Conservation (phyloP, 495 filamentous ascomycete species). For the Sordaria brevicollis region DNA sequence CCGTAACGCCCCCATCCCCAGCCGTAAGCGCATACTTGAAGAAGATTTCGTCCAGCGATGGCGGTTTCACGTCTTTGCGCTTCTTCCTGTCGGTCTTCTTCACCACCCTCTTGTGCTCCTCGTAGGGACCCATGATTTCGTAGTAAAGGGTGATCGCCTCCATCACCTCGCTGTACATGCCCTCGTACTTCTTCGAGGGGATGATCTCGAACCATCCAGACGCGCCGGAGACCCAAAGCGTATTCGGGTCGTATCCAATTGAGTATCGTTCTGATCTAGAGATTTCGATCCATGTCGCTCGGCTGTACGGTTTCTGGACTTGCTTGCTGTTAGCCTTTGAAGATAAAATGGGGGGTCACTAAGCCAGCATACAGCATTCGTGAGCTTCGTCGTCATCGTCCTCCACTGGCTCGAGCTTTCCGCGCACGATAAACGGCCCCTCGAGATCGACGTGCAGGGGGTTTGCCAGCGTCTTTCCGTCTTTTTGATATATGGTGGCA, state of each 20-base stretch:
- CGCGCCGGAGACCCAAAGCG: slow-evolving; percentile 65
- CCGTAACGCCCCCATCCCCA: slow-evolving; percentile 28
- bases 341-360: not conserved
- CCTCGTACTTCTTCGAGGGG: slow-evolving; percentile 49
- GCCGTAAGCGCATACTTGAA: slow-evolving; percentile 30
- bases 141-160: slow-evolving; percentile 64
- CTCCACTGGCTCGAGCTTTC: slow-evolving; percentile 26
- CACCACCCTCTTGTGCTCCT: slow-evolving; percentile 13
- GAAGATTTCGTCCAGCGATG: slow-evolving; percentile 23
- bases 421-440: slow-evolving; percentile 35
- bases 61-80: slow-evolving; percentile 6
- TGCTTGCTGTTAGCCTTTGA: slow-evolving; percentile 17
- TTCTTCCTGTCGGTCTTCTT: slow-evolving; percentile 20
- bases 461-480: slow-evolving; percentile 31
- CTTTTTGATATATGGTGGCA: slow-evolving; percentile 32
- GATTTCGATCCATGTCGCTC: slow-evolving; percentile 50
- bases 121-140: slow-evolving; percentile 38
- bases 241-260: slow-evolving; percentile 54
- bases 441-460: slow-evolving; percentile 29
- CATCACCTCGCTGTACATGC: slow-evolving; percentile 53
- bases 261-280: slow-evolving; percentile 54
- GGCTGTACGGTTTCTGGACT: slow-evolving; percentile 38
- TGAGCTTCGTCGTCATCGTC: slow-evolving; percentile 15
- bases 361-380: slow-evolving; percentile 4
- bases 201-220: slow-evolving; percentile 73